A percentile compares a stretch with the other conserved stretches of the same genome.
phyloP scores from a whole-genome alignment of 352 stramenopile genomes.

The Achlya hypogyna region DNA sequence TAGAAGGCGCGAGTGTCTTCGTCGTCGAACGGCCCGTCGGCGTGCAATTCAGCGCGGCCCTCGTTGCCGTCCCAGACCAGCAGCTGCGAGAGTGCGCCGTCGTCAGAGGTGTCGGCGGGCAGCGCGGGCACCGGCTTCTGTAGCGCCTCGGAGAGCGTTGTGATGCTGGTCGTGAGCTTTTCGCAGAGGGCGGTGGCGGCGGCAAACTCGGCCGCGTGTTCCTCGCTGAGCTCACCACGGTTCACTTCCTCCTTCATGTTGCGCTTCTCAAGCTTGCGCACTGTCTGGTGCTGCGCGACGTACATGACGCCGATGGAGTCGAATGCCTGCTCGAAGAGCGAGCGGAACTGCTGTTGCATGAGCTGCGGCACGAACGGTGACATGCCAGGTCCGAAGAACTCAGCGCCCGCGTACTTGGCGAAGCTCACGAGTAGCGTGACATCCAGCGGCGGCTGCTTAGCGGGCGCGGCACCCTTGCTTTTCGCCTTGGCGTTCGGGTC shows the following conservation, averaged over 20 bases:
- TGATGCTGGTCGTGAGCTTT: conserved; percentile 78
- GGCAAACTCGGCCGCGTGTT: conserved; percentile 63
- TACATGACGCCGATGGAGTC: conserved; percentile 85
- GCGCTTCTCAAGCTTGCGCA: conserved; percentile 88
- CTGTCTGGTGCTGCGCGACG: conserved; percentile 77
- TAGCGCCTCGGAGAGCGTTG: conserved; percentile 65
- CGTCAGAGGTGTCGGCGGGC: conserved; percentile 48
- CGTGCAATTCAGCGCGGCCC: conserved; percentile 58
- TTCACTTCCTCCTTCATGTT: conserved; percentile 89
- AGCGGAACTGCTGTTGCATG: conserved; percentile 62
- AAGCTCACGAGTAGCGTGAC: conserved; percentile 91
- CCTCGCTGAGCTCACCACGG: conserved; percentile 60
- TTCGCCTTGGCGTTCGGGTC: conserved; percentile 24
- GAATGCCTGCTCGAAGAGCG: conserved; percentile 83
- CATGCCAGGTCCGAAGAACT: conserved; percentile 76
- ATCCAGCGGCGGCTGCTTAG: conserved; percentile 59
- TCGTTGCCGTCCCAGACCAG: conserved; percentile 59
- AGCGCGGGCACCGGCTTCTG: conserved; percentile 64
- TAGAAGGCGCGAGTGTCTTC: conserved; percentile 96
- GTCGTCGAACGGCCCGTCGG: conserved; percentile 91
- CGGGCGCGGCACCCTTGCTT: conserved; percentile 23
- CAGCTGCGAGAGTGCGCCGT: conserved; percentile 4
- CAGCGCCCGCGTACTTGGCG: conserved; percentile 86
- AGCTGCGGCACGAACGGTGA: conserved; percentile 44
- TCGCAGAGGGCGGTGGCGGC: conserved; percentile 72